Evolutionary conservation across 2,329 filamentous ascomycete species (phyloP), one percentile per base, ranked within the genome.

Genomic region (Fusarium temperatum): DNA sequence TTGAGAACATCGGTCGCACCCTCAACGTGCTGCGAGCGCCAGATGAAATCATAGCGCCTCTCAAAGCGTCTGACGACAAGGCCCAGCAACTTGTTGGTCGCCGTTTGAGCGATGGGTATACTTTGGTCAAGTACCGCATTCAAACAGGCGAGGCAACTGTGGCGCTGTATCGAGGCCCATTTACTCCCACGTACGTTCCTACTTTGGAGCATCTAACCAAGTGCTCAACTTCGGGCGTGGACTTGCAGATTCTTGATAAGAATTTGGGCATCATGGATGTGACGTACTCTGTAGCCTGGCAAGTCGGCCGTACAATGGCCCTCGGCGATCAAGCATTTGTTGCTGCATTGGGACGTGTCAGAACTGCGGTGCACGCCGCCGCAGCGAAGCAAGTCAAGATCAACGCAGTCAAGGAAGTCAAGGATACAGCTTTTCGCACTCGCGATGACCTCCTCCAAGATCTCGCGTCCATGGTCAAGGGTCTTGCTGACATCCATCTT

Each of bases 251-350:
- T 24, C 60, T 86, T 0, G 85, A 87, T 50, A 61, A 70, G 13
- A 42, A 81, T 4, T 9, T 81, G 0, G 82, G 82, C 1, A 72
- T 87, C 10, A 84, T 86, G 81, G 85, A 87, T 66, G 57, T 86
- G 2, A 82, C 82, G 0, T 87, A 87, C 73, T 81, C 81, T 0
- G 61, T 77, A 0, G 85, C 85, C 0, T 87, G 85, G 85, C 74
- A 84, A 35, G 62, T 86, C 1, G 85, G 85, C 0, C 80, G 80
- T 28, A 79, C 78, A 8, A 55, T 86, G 39, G 85, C 83, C 0
- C 68, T 86, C 0, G 80, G 78, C 0, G 82, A 80, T 59, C 39
- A 80, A 13, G 65, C 67, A 0, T 85, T 84, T 59, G 78, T 70
- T 4, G 66, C 78, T 10, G 78, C 81, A 0, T 45, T 85, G 5